Evolutionary conservation across 1,139 yeast genomes (phyloP).

Genomic region (Diutina ranongensis): DNA sequence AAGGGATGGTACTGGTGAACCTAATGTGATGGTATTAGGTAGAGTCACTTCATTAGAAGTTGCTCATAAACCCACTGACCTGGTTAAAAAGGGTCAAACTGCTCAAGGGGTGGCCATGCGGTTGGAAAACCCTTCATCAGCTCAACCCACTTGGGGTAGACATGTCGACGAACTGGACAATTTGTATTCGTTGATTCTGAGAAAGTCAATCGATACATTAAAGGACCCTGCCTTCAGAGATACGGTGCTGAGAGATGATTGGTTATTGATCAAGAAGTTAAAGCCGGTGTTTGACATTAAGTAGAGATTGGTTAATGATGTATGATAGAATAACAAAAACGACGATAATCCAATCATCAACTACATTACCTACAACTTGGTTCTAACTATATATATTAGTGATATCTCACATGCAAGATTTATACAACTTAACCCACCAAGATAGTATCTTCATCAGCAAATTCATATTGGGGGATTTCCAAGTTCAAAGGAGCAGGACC

Average conservation of each 20-base stretch:
- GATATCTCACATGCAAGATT: slow-evolving; percentile 3
- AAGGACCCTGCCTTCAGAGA: slow-evolving; percentile 97
- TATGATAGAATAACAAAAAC: neutral
- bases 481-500: slow-evolving; percentile 99
- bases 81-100: slow-evolving; percentile 89
- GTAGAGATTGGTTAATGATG: slow-evolving; percentile 14
- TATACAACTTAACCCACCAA: slow-evolving; percentile 41
- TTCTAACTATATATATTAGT: slow-evolving; percentile 1
- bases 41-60: slow-evolving; percentile 84
- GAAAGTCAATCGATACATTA: slow-evolving; percentile 91
- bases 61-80: slow-evolving; percentile 72
- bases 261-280: slow-evolving; percentile 82
- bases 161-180: slow-evolving; percentile 91
- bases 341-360: neutral
- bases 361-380: too few relatives aligned
- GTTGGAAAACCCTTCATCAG: slow-evolving; percentile 82
- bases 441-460: slow-evolving; percentile 67
- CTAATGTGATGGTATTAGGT: slow-evolving; percentile 66
- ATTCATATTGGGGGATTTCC: slow-evolving; percentile 89
- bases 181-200: slow-evolving; percentile 74
- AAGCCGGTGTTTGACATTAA: slow-evolving; percentile 79
- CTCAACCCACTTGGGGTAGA: slow-evolving; percentile 98
- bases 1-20: slow-evolving; percentile 63
- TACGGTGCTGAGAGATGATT: slow-evolving; percentile 86
- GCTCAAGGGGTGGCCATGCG: slow-evolving; percentile 98